These are phyloP conservation scores for Capsaspora owczarzaki DNA, from an alignment of 78 protist species.

Conservation along the genomic window DNA sequence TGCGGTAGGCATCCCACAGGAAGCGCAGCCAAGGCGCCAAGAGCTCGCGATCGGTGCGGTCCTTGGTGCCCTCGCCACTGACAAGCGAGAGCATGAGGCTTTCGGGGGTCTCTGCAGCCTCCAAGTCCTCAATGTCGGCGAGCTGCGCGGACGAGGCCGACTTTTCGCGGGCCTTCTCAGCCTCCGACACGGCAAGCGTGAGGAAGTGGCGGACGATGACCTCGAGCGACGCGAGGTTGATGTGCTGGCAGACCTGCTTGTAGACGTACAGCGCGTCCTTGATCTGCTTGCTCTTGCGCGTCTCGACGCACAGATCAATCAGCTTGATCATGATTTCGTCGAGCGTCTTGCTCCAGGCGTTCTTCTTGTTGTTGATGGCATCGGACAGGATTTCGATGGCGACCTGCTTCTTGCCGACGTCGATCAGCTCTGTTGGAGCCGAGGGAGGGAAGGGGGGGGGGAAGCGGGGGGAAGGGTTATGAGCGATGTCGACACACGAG, in stretches of 20 bases:
- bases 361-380: constrained; percentile 12
- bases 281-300: neutral
- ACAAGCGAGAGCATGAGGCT: constrained; percentile 19
- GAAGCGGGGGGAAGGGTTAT: too few species aligned
- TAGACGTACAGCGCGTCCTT: constrained; percentile 55
- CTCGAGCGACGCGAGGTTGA: constrained; percentile 34
- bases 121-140: constrained; percentile 23
- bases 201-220: constrained; percentile 19
- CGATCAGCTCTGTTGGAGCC: constrained; percentile 39
- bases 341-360: constrained; percentile 2
- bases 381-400: constrained; percentile 34
- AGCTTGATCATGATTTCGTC: constrained; percentile 8
- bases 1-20: constrained; percentile 76
- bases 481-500: too few species aligned
- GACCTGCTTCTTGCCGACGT: constrained; percentile 22
- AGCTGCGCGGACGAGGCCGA: neutral
- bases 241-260: constrained; percentile 36
- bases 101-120: constrained; percentile 56
- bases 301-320: constrained; percentile 27
- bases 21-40: constrained; percentile 59
- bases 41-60: constrained; percentile 34
- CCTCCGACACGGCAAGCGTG: neutral
- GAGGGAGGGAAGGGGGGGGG: too few species aligned
- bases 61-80: constrained; percentile 24
- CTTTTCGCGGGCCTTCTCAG: constrained; percentile 16